phyloP scores from a whole-genome alignment of 768 basidiomycete genomes.

The Boletus patriciae region DNA sequence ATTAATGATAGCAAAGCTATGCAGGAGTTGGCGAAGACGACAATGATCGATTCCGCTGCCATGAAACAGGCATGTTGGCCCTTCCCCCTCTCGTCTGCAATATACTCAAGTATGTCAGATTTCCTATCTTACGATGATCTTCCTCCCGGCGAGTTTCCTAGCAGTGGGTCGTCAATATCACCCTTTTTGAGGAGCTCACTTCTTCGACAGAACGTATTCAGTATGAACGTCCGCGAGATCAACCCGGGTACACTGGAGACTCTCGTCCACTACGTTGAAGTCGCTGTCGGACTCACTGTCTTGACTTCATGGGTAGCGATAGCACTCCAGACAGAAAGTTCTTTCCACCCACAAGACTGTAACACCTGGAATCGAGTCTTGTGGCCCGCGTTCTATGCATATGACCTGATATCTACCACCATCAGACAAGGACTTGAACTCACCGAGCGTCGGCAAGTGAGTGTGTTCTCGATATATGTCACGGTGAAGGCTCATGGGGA shows the following conservation, averaged over 20 bases:
- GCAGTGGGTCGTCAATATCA: slow-evolving; percentile 20
- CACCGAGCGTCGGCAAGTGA: not conserved
- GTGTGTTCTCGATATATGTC: not conserved
- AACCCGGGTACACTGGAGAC: slow-evolving; percentile 22
- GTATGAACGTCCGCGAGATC: slow-evolving; percentile 36
- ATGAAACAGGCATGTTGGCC: slow-evolving; percentile 34
- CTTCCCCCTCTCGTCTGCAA: not conserved
- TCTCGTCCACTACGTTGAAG: slow-evolving; percentile 39
- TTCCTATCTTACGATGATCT: slow-evolving; percentile 59
- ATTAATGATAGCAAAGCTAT: slow-evolving; percentile 53
- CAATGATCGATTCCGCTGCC: slow-evolving; percentile 43
- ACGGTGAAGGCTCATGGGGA: not conserved
- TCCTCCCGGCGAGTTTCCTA: slow-evolving; percentile 53
- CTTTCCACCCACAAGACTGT: slow-evolving; percentile 7
- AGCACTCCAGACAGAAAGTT: slow-evolving; percentile 42
- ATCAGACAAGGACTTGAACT: not conserved
- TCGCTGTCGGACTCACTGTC: slow-evolving; percentile 49
- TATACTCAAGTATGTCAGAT: slow-evolving; percentile 29
- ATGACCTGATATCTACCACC: not conserved
- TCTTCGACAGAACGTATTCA: slow-evolving; percentile 31
- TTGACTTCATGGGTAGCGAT: slow-evolving; percentile 57
- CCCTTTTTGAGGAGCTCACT: too few species aligned
- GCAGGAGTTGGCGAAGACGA: slow-evolving; percentile 47
- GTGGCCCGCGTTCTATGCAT: slow-evolving; percentile 24
- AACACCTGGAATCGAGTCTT: slow-evolving; percentile 5